Evolutionary conservation across 2,329 filamentous ascomycete species (phyloP), one percentile per base, ranked within the genome.

Genomic region (Sclerotinia trifoliorum): DNA sequence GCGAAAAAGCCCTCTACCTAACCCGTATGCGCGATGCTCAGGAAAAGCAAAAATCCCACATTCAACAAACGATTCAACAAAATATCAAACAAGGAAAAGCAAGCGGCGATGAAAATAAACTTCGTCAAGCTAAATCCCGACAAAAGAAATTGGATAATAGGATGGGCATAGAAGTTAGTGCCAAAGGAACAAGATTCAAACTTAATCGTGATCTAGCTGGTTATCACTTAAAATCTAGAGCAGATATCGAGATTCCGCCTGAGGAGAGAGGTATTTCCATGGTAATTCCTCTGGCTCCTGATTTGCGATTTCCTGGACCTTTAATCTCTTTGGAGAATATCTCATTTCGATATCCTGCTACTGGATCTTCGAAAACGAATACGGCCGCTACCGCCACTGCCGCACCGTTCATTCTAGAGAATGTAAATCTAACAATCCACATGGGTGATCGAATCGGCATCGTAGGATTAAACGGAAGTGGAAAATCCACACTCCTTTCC

Each of bases 101-200:
- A 60, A 90, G 89, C 35, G 91, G 92, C 42, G 92, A 96, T 75
- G 90, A 93, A 73, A 94, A 94, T 76, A 94, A 93, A 77, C 83
- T 96, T 3, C 88, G 91, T n/a, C 91, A 94, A 80, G 92, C 92
- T 5, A 94, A 93, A 71, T 92, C 89, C 5, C 84, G 92, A 0
- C 91, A 94, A 80, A 94, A 93, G 81, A 94, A 93, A 77, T 83
- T 96, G 1, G 92, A 96, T 68, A 89, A 95, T 67, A 83, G 92
- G 7, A 91, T 88, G 87, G 93, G 92, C 0, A 78, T 96, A 73
- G 85, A 94, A 75, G 89, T 92, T 52, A 90, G 82, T 71, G 86
- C 87, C 8, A 89, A 84, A 64, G 93, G 93, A 1, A 86, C 86
- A 6, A 82, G 90, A 2, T 96, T 96, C 82, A 94, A 94, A 79